Conservation (phyloP, 2,329 filamentous ascomycete genomes). For the Nemania sp. region DNA sequence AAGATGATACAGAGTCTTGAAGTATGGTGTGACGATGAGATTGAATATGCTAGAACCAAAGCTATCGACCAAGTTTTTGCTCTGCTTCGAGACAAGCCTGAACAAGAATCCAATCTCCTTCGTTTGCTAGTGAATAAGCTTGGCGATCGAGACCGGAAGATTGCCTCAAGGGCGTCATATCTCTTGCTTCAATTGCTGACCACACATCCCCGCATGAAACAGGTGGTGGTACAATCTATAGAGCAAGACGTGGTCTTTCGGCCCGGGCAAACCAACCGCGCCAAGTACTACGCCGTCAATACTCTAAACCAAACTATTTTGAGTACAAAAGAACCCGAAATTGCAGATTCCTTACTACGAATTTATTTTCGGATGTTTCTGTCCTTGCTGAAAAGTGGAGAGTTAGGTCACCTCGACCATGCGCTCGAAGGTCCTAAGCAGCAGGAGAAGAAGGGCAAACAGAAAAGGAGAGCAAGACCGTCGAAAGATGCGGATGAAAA, state of each 20-base stretch:
- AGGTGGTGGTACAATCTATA: slow-evolving; percentile 83
- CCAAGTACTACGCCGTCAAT: slow-evolving; percentile 96
- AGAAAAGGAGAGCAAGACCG: slow-evolving; percentile 57
- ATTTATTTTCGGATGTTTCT: slow-evolving; percentile 96
- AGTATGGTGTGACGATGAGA: slow-evolving; percentile 92
- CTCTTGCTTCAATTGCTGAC: slow-evolving; percentile 91
- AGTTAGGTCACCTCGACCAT: slow-evolving; percentile 56
- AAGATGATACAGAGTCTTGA: slow-evolving; percentile 92
- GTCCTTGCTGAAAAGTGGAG: slow-evolving; percentile 76
- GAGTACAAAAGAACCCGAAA: slow-evolving; percentile 82
- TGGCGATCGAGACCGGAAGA: slow-evolving; percentile 94
- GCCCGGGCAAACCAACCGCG: slow-evolving; percentile 86
- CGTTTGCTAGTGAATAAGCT: slow-evolving; percentile 95
- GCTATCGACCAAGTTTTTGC: slow-evolving; percentile 93
- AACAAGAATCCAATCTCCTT: slow-evolving; percentile 94
- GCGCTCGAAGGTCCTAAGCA: slow-evolving; percentile 53
- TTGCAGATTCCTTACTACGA: slow-evolving; percentile 83
- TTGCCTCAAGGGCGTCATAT: slow-evolving; percentile 92
- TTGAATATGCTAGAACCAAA: slow-evolving; percentile 89
- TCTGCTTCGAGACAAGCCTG: slow-evolving; percentile 92
- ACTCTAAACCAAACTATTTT: slow-evolving; percentile 97
- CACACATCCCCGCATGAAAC: slow-evolving; percentile 93
- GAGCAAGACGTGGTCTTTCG: slow-evolving; percentile 90
- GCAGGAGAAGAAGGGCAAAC: slow-evolving; percentile 57
- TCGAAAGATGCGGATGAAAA: slow-evolving; percentile 54